Evolutionary conservation across 2,329 filamentous ascomycete species (phyloP), one percentile per base, ranked within the genome.

Genomic region (Cercospora sojina): DNA sequence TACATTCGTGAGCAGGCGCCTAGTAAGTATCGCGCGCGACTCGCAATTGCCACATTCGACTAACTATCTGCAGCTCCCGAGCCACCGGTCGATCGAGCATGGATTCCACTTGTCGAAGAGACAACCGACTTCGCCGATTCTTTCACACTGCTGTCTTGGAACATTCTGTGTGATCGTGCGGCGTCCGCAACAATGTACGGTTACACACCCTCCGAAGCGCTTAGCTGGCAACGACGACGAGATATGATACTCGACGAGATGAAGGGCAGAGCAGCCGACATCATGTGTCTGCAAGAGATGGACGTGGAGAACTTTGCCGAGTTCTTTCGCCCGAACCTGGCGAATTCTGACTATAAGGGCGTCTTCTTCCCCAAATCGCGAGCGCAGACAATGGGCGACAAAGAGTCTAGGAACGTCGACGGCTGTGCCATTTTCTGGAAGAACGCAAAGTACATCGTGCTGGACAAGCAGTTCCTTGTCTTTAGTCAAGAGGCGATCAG

Each of bases 401-500:
- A 90, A 79, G 92, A 97, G 72, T 91, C 93, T 5, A 91, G 90
- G 74, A 84, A 85, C n/a, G 94, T 99, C 12, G 95, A 99, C 80
- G 95, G 95, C 10, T 98, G 95, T 79, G 95, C 95, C 35, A 94
- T 93, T 60, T 98, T 99, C 80, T 98, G 92, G 85, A 98, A 97
- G 82, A 89, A 89, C 76, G 93, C 88, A 85, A 98, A 97, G 82
- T 98, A 91, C 80, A 91, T 97, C 67, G 82, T 97, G 66, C 86
- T 99, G 25, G 94, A 98, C 81, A 97, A 97, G 82, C 91, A 96
- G 76, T 83, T 97, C 69, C 90, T 99, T 74, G 93, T 97, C 79
- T 97, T 97, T 77, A 90, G 91, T 41, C 90, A 92, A 66, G 91
- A 92, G 64, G 94, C 94, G 71, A 97, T 99, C 79, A 95, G 96